These are phyloP conservation scores for Phoenix dactylifera DNA, from an alignment of 176 grass and related monocot species.

Conservation along the genomic window DNA sequence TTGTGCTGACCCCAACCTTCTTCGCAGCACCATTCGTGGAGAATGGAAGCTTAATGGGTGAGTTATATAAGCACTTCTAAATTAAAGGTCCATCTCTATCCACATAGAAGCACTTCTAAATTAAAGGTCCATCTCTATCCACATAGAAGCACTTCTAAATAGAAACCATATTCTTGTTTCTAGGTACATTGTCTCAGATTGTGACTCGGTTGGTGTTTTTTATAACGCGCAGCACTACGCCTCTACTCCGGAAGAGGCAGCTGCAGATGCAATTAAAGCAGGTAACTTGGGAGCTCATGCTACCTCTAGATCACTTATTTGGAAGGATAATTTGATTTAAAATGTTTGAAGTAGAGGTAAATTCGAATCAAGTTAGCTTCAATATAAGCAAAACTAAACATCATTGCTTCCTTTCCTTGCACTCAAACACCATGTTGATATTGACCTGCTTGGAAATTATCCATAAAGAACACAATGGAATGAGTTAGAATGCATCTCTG, in stretches of 20 bases:
- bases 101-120: background rate
- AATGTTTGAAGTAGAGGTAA: no score
- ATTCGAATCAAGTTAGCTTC: no score
- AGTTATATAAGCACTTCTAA: background rate
- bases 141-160: background rate
- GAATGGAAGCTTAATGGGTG: constrained; percentile 43
- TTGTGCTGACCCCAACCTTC: constrained; percentile 55
- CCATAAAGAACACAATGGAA: no score
- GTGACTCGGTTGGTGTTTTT: constrained; percentile 81
- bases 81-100: background rate
- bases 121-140: background rate
- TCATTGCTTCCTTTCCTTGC: no score
- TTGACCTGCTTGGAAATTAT: no score
- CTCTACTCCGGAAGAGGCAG: constrained; percentile 51
- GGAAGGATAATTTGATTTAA: no score
- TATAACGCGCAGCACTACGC: constrained; percentile 62
- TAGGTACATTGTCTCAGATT: constrained; percentile 82
- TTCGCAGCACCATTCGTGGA: constrained; percentile 27
- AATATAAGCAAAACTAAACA: no score
- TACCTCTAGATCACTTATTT: no score
- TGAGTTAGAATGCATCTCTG: no score
- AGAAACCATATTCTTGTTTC: background rate
- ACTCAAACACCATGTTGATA: no score
- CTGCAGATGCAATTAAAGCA: constrained; percentile 50
- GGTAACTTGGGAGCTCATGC: constrained; percentile 1